Percentiles rank a stretch among this genome's conserved stretches.
Evolutionary conservation across 495 filamentous ascomycete genomes (phyloP).

Genomic region (Lophiotrema nucula): DNA sequence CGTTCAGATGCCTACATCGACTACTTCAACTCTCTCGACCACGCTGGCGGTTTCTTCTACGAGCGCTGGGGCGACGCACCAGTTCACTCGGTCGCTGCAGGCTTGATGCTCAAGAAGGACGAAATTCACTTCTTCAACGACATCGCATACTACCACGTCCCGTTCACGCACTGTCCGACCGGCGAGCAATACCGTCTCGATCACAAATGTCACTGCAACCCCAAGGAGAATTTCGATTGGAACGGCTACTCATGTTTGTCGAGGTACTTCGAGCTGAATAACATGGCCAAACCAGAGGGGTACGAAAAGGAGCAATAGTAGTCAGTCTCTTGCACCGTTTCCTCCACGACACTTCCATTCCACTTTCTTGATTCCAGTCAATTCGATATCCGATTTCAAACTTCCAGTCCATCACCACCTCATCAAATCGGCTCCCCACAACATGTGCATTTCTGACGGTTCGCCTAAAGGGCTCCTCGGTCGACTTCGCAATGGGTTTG

Average conservation of each 20-base stretch:
- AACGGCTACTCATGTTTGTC: conserved; percentile 92
- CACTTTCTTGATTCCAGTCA: neutral
- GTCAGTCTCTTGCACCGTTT: neutral
- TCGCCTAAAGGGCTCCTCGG: neutral
- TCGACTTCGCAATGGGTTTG: conserved; percentile 1
- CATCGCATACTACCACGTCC: conserved; percentile 98
- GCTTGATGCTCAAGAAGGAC: conserved; percentile 80
- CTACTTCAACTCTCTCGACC: conserved; percentile 59
- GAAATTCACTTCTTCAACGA: conserved; percentile 98
- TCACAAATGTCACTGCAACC: conserved; percentile 89
- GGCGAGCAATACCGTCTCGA: conserved; percentile 76
- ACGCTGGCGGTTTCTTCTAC: conserved; percentile 60
- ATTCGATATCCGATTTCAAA: neutral
- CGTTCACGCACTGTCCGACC: conserved; percentile 95
- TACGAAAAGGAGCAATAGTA: conserved; percentile 57
- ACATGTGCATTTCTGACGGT: neutral
- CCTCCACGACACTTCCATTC: neutral
- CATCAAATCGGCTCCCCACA: neutral
- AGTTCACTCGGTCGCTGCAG: conserved; percentile 87
- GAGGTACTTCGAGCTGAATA: conserved; percentile 78
- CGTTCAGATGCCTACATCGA: conserved; percentile 54
- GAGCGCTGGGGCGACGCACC: conserved; percentile 64
- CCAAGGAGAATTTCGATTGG: conserved; percentile 98
- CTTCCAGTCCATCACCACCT: neutral
- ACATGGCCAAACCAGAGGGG: conserved; percentile 75